Evolutionary conservation across 495 filamentous ascomycete species (phyloP).

Genomic region (Penicillium bovifimosum): DNA sequence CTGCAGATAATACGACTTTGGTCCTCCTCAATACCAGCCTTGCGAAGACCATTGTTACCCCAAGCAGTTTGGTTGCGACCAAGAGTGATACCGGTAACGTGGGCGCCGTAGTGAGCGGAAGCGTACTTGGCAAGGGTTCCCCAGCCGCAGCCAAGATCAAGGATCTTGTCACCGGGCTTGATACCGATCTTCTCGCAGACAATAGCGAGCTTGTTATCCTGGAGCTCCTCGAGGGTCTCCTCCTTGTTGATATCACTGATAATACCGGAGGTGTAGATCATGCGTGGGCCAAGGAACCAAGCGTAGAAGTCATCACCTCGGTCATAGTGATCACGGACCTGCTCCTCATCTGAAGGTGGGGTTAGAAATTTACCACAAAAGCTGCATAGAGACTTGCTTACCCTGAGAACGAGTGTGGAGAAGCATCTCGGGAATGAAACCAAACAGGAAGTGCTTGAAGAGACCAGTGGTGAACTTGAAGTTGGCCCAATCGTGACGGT

Average conservation of each 20-base stretch:
- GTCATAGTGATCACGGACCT: slow-evolving; percentile 72
- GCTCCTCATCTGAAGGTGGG: slow-evolving; percentile 57
- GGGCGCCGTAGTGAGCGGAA: slow-evolving; percentile 56
- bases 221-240: slow-evolving; percentile 61
- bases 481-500: slow-evolving; percentile 82
- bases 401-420: slow-evolving; percentile 66
- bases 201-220: slow-evolving; percentile 65
- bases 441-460: slow-evolving; percentile 62
- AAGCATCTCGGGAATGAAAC: slow-evolving; percentile 63
- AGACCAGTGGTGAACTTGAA: slow-evolving; percentile 62
- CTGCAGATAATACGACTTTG: slow-evolving; percentile 62
- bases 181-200: slow-evolving; percentile 70
- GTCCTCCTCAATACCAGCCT: slow-evolving; percentile 51
- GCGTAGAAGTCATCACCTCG: slow-evolving; percentile 71
- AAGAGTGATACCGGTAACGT: slow-evolving; percentile 61
- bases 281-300: slow-evolving; percentile 68
- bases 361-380: not conserved
- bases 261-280: slow-evolving; percentile 70
- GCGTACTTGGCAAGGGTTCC: slow-evolving; percentile 65
- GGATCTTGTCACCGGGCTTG: slow-evolving; percentile 54
- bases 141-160: slow-evolving; percentile 70
- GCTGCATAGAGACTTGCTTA: slow-evolving; percentile 19
- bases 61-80: slow-evolving; percentile 68
- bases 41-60: slow-evolving; percentile 61
- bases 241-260: slow-evolving; percentile 62